Evolutionary conservation across 192 early-diverging fungal species (phyloP), one percentile per base, ranked within the genome.

Genomic region (Geranomyces variabilis): DNA sequence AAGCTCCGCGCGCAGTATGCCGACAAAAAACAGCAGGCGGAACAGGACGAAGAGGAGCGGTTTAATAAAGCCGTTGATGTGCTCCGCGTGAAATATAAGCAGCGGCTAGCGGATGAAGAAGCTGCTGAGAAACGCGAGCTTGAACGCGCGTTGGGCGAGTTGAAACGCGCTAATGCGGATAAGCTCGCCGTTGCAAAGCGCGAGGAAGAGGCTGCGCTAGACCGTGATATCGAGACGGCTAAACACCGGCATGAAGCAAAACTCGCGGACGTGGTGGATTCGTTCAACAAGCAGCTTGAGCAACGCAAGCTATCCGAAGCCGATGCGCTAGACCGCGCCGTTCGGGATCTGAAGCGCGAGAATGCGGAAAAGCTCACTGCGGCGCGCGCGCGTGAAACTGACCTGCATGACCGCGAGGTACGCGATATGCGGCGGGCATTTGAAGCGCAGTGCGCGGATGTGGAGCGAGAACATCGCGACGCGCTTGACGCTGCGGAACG

Each of bases 281-380:
- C 6, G 15, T 29, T 8, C 31, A 19, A 26, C 6, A 6, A 29
- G 31, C 2, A 60, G 29, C 31, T 28, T 26, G 28, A 60, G 22
- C 28, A 60, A 17, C 58, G 29, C 19, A 73, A 14, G 26, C 31
- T 8, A 3, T n/a, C 55, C 47, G 45, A 53, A 22, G 7, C 33
- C 49, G 62, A 60, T 21, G 57, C 19, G 22, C 21, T 17, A 8
- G 66, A 63, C 1, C 58, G 67, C 10, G 56, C 60, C 5, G 2
- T 70, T 10, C 28, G 24, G n/a, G 44, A 63, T 7, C 19, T 64
- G 3, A 64, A 48, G 28, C 44, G 17, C 14, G 14, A 55, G 62
- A 72, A 63, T 30, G 70, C 60, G 41, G 61, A 72, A 1, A 56
- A 22, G 24, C 68, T 70, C 1, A 21, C n/a, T 13, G 67, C n/a